A percentile compares a stretch with the other conserved stretches of the same genome.
Evolutionary conservation across 257 asterid genomes (phyloP).

Genomic region (Petunia secreta): DNA sequence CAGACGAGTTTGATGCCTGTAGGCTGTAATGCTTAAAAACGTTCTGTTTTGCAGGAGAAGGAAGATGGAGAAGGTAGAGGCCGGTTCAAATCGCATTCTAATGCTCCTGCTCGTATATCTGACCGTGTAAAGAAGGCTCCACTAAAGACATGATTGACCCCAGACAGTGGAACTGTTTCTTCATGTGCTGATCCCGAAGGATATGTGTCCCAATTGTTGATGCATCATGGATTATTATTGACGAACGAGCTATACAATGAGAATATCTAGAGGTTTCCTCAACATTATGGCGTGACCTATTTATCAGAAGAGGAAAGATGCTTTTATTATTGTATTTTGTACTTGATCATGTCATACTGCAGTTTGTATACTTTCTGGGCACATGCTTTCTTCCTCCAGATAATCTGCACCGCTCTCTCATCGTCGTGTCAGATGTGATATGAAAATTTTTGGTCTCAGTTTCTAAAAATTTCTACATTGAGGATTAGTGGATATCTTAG

Average conservation of each 20-base stretch:
- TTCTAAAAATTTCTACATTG: not conserved
- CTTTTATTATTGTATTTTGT: conserved; percentile 1
- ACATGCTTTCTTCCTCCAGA: conserved; percentile 21
- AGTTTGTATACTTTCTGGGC: not conserved
- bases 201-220: not conserved
- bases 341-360: not conserved
- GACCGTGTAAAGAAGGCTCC: conserved; percentile 98
- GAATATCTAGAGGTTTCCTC: conserved; percentile 19
- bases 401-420: not conserved
- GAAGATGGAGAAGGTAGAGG: conserved; percentile 82
- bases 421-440: not conserved
- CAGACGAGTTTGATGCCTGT: not conserved
- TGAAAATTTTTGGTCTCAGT: conserved; percentile 4
- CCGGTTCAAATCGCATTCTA: conserved; percentile 92
- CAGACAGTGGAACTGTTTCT: not conserved
- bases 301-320: conserved; percentile 1
- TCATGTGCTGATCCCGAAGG: not conserved
- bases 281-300: not conserved
- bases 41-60: conserved; percentile 56
- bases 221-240: not conserved
- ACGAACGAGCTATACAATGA: conserved; percentile 2
- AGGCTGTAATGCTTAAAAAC: conserved; percentile 3
- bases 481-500: not conserved
- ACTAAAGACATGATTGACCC: conserved; percentile 56
- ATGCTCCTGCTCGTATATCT: conserved; percentile 77